Evolutionary conservation across 345 rosid genomes (phyloP).

Genomic region (Syzygium grande): DNA sequence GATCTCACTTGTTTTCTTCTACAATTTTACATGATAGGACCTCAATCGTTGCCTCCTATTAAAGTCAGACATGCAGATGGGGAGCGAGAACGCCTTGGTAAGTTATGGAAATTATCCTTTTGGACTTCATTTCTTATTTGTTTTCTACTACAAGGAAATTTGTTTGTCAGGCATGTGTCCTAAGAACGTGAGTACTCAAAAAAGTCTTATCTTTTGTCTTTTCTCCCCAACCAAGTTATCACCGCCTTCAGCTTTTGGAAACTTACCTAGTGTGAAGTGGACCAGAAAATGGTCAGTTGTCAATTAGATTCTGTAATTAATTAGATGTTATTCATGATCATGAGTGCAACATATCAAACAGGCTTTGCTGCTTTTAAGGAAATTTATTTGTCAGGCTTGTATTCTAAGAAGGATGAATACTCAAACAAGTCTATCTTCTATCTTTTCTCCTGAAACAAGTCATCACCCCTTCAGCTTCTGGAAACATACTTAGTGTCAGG

Average conservation of each 20-base stretch:
- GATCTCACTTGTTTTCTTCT: neutral
- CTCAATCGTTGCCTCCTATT: conserved; percentile 18
- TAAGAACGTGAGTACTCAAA: neutral
- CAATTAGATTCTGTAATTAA: neutral
- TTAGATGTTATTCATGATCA: neutral
- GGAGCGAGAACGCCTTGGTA: conserved; percentile 57
- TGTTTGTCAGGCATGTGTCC: neutral
- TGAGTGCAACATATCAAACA: neutral
- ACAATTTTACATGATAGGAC: neutral
- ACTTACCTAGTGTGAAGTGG: neutral
- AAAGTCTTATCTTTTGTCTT: neutral
- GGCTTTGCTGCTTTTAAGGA: neutral
- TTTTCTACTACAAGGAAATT: neutral
- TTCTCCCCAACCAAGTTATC: neutral
- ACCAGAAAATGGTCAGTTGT: neutral
- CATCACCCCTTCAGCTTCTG: neutral
- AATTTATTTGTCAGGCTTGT: neutral
- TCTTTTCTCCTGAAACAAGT: neutral
- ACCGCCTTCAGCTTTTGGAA: neutral
- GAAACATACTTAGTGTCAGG: neutral
- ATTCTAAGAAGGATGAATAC: neutral
- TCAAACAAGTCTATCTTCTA: neutral
- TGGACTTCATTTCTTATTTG: neutral
- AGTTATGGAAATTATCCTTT: conserved; percentile 1
- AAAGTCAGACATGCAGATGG: conserved; percentile 73